Conservation (phyloP, 257 asterid genomes). For the Solanum chiquidenum region DNA sequence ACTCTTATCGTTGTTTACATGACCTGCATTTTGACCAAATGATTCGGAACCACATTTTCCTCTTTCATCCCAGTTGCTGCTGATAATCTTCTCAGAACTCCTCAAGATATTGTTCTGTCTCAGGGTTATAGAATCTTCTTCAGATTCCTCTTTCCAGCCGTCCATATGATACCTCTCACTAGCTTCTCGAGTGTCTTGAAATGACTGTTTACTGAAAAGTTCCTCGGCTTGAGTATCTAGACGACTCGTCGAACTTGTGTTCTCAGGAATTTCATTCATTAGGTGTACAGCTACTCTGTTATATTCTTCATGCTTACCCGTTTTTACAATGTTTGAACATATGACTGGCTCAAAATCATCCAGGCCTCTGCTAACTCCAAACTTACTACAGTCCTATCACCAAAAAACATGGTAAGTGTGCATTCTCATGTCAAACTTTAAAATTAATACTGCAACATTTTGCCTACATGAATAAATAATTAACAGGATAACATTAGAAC, state of each 20-base stretch:
- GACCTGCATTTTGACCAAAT: not conserved
- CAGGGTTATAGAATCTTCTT: not conserved
- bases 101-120: not conserved
- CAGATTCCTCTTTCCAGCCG: not conserved
- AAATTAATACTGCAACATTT: not conserved
- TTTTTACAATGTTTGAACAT: slow-evolving; percentile 6
- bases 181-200: slow-evolving; percentile 13
- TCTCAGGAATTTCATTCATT: slow-evolving; percentile 15
- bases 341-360: slow-evolving; percentile 7
- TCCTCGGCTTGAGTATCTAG: slow-evolving; percentile 10
- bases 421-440: not conserved
- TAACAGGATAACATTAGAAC: not conserved
- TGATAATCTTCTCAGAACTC: slow-evolving; percentile 1
- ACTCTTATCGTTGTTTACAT: not conserved
- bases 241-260: not conserved
- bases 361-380: not conserved
- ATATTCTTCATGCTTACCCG: slow-evolving; percentile 17
- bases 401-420: not conserved
- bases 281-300: slow-evolving; percentile 8
- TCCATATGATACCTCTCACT: not conserved
- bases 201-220: not conserved
- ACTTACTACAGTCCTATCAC: slow-evolving; percentile 10
- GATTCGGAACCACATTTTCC: slow-evolving; percentile 6
- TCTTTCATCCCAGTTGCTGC: slow-evolving; percentile 7
- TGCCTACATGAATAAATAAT: not conserved